phyloP scores from a whole-genome alignment of 106 monocot species.

The Phalaenopsis equestris region DNA sequence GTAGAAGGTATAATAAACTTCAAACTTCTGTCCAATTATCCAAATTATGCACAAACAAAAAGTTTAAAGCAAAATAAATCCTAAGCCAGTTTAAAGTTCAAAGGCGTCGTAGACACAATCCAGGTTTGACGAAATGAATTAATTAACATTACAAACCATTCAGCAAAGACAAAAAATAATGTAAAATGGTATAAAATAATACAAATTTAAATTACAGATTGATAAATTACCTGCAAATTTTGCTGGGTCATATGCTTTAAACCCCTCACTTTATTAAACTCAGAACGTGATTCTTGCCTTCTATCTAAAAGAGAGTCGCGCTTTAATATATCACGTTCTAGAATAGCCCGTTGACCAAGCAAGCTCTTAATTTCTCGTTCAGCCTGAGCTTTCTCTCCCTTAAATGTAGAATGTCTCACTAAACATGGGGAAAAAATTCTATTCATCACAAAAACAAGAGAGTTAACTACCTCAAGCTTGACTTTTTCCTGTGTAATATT shows the following conservation, averaged over 20 bases:
- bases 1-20: too few species aligned
- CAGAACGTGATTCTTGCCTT: conserved; percentile 50
- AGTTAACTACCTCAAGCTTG: conserved; percentile 73
- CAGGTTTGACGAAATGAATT: too few species aligned
- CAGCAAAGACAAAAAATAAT: not conserved
- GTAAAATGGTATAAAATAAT: not conserved
- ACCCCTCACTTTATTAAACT: conserved; percentile 36
- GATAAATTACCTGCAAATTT: conserved; percentile 30
- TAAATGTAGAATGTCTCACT: conserved; percentile 14
- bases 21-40: too few species aligned
- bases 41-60: too few species aligned
- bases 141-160: not conserved
- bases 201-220: not conserved
- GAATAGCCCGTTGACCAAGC: conserved; percentile 48
- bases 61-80: too few species aligned
- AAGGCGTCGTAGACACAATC: too few species aligned
- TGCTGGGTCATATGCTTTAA: conserved; percentile 24
- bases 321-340: conserved; percentile 71
- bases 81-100: too few species aligned
- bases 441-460: not conserved
- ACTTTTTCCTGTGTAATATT: conserved; percentile 77
- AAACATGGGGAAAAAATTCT: not conserved
- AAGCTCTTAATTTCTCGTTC: conserved; percentile 66
- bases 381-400: conserved; percentile 81
- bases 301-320: conserved; percentile 45